Percentiles rank a stretch among this genome's conserved stretches.
Evolutionary conservation across 169 alveolate genomes (phyloP).

Genomic region (Plasmodium relictum): DNA sequence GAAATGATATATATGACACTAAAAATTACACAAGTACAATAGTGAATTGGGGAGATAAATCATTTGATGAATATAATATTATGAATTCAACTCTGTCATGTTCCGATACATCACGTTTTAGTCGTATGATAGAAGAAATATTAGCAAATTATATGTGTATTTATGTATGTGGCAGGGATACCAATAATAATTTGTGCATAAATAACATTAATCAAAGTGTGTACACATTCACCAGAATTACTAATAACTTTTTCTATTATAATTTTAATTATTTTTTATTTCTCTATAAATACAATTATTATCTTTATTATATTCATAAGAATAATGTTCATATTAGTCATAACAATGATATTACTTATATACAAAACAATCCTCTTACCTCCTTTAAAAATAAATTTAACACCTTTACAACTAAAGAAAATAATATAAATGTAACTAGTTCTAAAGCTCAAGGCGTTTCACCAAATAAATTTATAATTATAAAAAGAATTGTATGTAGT

Average conservation of each 20-base stretch:
- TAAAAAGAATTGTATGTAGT: slow-evolving; percentile 73
- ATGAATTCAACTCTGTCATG: slow-evolving; percentile 60
- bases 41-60: slow-evolving; percentile 73
- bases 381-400: slow-evolving; percentile 58
- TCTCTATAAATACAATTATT: slow-evolving; percentile 63
- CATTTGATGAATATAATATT: slow-evolving; percentile 72
- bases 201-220: slow-evolving; percentile 63
- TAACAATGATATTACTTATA: slow-evolving; percentile 43
- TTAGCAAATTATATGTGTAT: slow-evolving; percentile 72
- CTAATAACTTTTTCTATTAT: slow-evolving; percentile 55
- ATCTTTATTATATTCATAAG: slow-evolving; percentile 55
- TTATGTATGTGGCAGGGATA: slow-evolving; percentile 75
- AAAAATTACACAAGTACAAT: slow-evolving; percentile 69
- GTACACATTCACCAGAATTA: slow-evolving; percentile 61
- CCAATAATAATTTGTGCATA: slow-evolving; percentile 65
- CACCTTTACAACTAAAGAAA: slow-evolving; percentile 33
- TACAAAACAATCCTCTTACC: slow-evolving; percentile 69
- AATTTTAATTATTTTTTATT: slow-evolving; percentile 67
- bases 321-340: slow-evolving; percentile 70
- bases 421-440: slow-evolving; percentile 29
- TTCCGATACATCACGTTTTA: slow-evolving; percentile 66
- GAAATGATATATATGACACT: slow-evolving; percentile 67
- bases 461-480: slow-evolving; percentile 70
- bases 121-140: slow-evolving; percentile 71
- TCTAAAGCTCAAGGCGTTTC: slow-evolving; percentile 33